Base-by-base conservation (phyloP, 495 filamentous ascomycete genomes). In the Penicillium cosmopolitanum region DNA sequence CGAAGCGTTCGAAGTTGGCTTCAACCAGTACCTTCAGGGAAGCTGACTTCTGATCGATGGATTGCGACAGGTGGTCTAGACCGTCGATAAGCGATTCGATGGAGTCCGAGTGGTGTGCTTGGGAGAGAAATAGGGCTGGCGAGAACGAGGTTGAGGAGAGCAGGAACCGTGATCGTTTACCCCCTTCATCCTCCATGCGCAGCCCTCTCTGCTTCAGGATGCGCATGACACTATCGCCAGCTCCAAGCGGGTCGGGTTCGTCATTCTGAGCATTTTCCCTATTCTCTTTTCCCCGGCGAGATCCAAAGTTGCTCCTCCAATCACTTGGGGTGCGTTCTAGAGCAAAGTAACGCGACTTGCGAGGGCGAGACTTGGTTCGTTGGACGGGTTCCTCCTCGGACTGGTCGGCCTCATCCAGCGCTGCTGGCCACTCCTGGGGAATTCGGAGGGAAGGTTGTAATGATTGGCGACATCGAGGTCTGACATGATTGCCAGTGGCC, bases 1-100 rank as follows among this genome's bases (percentile, higher is more conserved):
- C 94, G 73, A 98, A 98, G 34, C 93, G 88, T 75, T 98, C 96
- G 66, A 98, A 98, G 67, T 98, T 98, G 31, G 89, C 91, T 73
- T 98, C 95, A 23, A 98, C 95, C 4, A 98, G 82, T 2, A 96
- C 89, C 71, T 98, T 98, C 36, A 98, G 76, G 5, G 92, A 96
- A 0, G 93, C 95, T 1, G 93, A 96, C 68, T 98, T 98, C 69
- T 98, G 91, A 64, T 98, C 95, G 63, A 98, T 98, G 0, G 93
- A 97, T 51, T 80, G 82, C 5, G 91, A 92, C 4, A 98, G 83
- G 48, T 88, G 84, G 38, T 95, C 87, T 10, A 98, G 83, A 3
- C 95, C 95, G 23, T 84, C 77, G 16, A 95, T 80, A 3, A 98
- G 80, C 15, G 86, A 82, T 55, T 93, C 80, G 0, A 92, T 96